phyloP scores from a whole-genome alignment of 805 yeast species.

The Lipomyces yamadae region DNA sequence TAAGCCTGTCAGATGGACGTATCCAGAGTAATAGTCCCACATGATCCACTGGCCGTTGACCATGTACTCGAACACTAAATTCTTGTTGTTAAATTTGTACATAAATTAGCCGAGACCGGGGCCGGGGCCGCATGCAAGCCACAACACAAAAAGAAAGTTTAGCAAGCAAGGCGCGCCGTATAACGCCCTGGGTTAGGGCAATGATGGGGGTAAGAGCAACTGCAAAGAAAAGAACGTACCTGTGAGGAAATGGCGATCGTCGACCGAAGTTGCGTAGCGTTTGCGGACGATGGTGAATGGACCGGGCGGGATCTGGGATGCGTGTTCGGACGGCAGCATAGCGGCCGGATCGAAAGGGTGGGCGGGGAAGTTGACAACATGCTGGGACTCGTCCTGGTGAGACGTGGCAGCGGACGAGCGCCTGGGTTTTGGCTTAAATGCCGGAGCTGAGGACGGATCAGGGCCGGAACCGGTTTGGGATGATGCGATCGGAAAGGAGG shows the following conservation, averaged over 20 bases:
- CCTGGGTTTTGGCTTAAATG: slow-evolving; percentile 7
- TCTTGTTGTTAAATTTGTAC: background rate
- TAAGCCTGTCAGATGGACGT: slow-evolving; percentile 83
- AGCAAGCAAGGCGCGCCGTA: background rate
- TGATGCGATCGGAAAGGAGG: background rate
- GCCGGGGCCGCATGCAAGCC: slow-evolving; percentile 47
- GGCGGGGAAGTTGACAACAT: slow-evolving; percentile 34
- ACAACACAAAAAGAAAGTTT: background rate
- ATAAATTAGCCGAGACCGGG: too few species aligned
- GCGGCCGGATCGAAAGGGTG: slow-evolving; percentile 24
- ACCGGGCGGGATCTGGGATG: slow-evolving; percentile 26
- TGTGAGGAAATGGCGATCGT: slow-evolving; percentile 54
- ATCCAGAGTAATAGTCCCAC: slow-evolving; percentile 86
- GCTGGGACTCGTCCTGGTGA: slow-evolving; percentile 20
- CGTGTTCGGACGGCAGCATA: slow-evolving; percentile 35
- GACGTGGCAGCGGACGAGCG: background rate
- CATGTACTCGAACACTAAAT: slow-evolving; percentile 73
- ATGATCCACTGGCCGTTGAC: slow-evolving; percentile 74
- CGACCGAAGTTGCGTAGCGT: slow-evolving; percentile 74
- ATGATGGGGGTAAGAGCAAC: too few species aligned
- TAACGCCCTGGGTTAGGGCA: too few species aligned
- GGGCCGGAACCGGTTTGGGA: background rate
- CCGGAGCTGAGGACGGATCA: background rate
- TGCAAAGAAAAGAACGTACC: slow-evolving; percentile 25
- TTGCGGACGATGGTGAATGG: slow-evolving; percentile 42